A percentile compares a stretch with the other conserved stretches of the same genome.
These are phyloP conservation scores for Gossypium anomalum DNA, from an alignment of 345 rosid genomes.

Conservation along the genomic window DNA sequence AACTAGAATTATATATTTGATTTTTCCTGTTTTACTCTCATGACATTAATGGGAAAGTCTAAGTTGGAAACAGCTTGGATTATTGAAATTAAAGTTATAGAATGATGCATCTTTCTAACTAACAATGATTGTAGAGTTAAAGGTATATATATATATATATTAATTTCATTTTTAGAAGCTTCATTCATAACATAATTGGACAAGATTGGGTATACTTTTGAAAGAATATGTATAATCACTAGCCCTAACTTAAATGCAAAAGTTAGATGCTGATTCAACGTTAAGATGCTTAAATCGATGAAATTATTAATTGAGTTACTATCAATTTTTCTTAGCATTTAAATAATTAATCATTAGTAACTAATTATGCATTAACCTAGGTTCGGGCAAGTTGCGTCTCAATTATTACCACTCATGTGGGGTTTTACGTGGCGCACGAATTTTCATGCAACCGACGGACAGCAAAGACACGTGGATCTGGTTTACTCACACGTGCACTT, in stretches of 20 bases:
- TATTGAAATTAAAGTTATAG: neutral
- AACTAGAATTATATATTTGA: neutral
- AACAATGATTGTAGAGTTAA: neutral
- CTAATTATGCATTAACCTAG: neutral
- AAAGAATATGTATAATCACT: neutral
- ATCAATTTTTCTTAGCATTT: neutral
- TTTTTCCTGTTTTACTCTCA: neutral
- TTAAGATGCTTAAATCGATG: neutral
- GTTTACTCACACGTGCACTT: conserved; percentile 39
- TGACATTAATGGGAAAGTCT: neutral
- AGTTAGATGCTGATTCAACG: neutral
- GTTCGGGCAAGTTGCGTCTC: neutral
- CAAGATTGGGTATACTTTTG: neutral
- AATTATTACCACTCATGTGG: conserved; percentile 39
- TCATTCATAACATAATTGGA: neutral
- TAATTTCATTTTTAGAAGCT: neutral
- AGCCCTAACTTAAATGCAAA: neutral
- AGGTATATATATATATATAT: neutral
- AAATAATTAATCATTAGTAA: no score
- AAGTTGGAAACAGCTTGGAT: neutral
- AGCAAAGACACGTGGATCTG: conserved; percentile 61
- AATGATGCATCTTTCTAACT: neutral
- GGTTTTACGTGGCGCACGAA: conserved; percentile 47
- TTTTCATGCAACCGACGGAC: conserved; percentile 34
- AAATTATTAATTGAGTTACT: no score